Percentiles rank a stretch among this genome's conserved stretches.
These are phyloP conservation scores for Teunomyces gatunensis DNA, from an alignment of 805 yeast species.

Conservation along the genomic window DNA sequence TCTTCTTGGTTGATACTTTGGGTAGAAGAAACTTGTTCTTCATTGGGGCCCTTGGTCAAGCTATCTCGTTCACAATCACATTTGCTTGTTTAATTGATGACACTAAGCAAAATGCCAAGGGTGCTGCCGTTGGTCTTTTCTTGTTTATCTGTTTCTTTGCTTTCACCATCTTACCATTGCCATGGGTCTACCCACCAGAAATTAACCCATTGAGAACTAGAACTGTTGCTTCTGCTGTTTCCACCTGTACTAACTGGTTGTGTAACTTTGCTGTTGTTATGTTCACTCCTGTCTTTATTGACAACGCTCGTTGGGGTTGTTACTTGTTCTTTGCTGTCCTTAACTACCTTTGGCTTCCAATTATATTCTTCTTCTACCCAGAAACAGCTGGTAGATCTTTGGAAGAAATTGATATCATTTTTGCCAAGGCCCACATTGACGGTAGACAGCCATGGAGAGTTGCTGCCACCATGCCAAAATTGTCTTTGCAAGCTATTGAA, in stretches of 20 bases:
- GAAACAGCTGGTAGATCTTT: constrained; percentile 45
- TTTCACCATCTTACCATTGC: constrained; percentile 42
- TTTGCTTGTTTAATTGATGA: constrained; percentile 38
- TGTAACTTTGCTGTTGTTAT: constrained; percentile 45
- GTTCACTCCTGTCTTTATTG: constrained; percentile 45
- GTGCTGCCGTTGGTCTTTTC: constrained; percentile 47
- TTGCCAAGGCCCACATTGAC: constrained; percentile 60
- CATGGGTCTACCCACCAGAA: constrained; percentile 50
- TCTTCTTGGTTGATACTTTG: constrained; percentile 40
- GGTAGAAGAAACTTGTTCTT: constrained; percentile 47
- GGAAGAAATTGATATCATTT: constrained; percentile 55
- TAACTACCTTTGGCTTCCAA: constrained; percentile 37
- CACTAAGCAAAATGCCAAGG: constrained; percentile 36
- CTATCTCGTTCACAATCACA: constrained; percentile 37
- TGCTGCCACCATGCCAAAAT: constrained; percentile 60
- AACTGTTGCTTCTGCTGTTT: constrained; percentile 42
- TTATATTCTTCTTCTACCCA: constrained; percentile 45
- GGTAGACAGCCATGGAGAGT: constrained; percentile 59
- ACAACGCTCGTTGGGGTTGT: constrained; percentile 37
- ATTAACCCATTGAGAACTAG: constrained; percentile 47
- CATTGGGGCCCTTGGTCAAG: constrained; percentile 44
- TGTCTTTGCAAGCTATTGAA: constrained; percentile 55
- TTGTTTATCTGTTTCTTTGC: constrained; percentile 44
- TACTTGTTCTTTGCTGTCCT: constrained; percentile 42
- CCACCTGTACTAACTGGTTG: constrained; percentile 47